Conservation (phyloP, 352 stramenopile species). For the Pythium aphanidermatum region DNA sequence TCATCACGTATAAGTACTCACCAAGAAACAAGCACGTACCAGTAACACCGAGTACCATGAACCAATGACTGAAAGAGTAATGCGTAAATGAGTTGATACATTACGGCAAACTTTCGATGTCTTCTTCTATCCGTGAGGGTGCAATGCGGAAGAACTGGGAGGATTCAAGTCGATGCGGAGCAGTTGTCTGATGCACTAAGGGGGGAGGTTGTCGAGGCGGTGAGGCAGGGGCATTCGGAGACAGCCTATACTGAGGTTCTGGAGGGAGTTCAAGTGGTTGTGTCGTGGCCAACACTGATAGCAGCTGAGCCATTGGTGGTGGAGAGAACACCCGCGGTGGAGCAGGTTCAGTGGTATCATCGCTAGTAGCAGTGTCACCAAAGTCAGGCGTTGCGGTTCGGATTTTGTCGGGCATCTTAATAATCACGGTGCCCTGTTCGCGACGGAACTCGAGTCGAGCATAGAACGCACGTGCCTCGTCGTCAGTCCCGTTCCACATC, state of each 20-base stretch:
- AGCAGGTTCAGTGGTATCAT: not conserved
- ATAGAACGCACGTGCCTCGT: slow-evolving; percentile 39
- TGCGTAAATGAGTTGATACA: too few relatives aligned
- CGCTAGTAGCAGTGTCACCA: not conserved
- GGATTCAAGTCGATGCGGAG: slow-evolving; percentile 2
- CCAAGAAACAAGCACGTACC: too few relatives aligned
- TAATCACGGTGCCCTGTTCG: slow-evolving; percentile 58
- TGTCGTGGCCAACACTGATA: slow-evolving; percentile 10
- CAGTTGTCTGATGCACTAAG: slow-evolving; percentile 1
- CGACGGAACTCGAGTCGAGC: slow-evolving; percentile 49
- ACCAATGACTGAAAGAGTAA: too few relatives aligned
- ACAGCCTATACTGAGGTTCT: slow-evolving; percentile 19
- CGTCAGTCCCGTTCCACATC: slow-evolving; percentile 29
- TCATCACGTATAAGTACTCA: too few relatives aligned
- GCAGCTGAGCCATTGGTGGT: slow-evolving; percentile 13
- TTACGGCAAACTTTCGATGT: slow-evolving; percentile 5
- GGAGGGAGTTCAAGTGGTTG: slow-evolving; percentile 15
- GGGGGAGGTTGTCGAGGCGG: not conserved
- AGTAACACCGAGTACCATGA: too few relatives aligned
- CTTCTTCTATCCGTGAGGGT: slow-evolving; percentile 12
- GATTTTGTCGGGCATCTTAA: slow-evolving; percentile 51
- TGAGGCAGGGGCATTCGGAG: slow-evolving; percentile 11
- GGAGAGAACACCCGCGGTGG: slow-evolving; percentile 3
- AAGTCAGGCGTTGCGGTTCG: not conserved
- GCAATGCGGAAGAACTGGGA: slow-evolving; percentile 1